These are phyloP conservation scores for Suillus americanus DNA, from an alignment of 768 basidiomycete species.

Conservation along the genomic window DNA sequence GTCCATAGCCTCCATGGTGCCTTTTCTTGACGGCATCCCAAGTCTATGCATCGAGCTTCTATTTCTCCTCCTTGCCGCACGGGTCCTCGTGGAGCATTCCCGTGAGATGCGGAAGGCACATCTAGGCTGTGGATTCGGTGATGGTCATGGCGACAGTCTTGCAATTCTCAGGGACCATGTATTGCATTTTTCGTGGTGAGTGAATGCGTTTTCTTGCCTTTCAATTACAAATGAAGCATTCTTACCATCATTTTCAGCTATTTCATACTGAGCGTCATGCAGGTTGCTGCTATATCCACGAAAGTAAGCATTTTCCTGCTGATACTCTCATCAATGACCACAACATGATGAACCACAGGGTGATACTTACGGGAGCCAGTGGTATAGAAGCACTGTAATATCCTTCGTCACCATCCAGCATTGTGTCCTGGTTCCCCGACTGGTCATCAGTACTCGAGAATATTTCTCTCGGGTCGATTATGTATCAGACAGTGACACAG, in stretches of 20 bases:
- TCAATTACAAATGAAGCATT: neutral
- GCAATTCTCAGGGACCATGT: neutral
- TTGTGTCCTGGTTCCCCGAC: neutral
- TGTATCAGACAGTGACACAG: neutral
- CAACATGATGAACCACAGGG: neutral
- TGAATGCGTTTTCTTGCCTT: neutral
- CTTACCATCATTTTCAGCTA: neutral
- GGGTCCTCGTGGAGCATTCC: neutral
- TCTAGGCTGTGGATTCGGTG: neutral
- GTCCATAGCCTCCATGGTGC: neutral
- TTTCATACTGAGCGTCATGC: neutral
- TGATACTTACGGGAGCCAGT: neutral
- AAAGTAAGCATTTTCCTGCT: neutral
- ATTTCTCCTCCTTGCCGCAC: neutral
- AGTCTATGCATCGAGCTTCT: neutral
- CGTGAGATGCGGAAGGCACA: neutral
- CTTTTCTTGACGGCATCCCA: neutral
- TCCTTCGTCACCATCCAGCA: neutral
- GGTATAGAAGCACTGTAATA: neutral
- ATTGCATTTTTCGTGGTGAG: constrained; percentile 2
- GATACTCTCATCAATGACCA: neutral
- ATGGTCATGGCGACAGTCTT: neutral
- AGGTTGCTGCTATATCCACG: neutral
- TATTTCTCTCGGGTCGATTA: neutral
- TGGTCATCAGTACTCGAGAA: neutral